These are phyloP conservation scores for Phytophthora fragariaefolia DNA, from an alignment of 352 stramenopile genomes.

Conservation along the genomic window DNA sequence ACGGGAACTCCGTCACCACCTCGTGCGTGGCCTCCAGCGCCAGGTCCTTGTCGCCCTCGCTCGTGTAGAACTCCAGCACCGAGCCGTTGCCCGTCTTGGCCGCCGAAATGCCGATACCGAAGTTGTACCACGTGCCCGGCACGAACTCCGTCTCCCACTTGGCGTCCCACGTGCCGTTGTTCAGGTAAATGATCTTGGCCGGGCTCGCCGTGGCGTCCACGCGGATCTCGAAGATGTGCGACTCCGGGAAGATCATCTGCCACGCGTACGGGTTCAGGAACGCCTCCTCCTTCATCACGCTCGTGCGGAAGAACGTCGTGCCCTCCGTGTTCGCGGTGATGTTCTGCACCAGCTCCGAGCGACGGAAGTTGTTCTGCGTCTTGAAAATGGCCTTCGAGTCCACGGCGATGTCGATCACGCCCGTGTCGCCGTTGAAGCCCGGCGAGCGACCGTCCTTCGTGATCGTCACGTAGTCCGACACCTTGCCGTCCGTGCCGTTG, in stretches of 20 bases:
- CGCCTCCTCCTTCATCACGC: constrained; percentile 52
- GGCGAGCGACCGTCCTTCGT: constrained; percentile 46
- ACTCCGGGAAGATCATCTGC: constrained; percentile 69
- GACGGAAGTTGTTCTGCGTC: constrained; percentile 55
- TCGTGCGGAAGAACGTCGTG: constrained; percentile 66
- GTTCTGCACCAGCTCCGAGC: constrained; percentile 69
- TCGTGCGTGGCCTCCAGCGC: constrained; percentile 44
- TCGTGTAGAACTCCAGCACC: constrained; percentile 59
- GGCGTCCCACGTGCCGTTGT: constrained; percentile 47
- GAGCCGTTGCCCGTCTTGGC: constrained; percentile 27
- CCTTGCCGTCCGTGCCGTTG: constrained; percentile 39
- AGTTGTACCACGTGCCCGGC: constrained; percentile 70
- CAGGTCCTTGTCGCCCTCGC: constrained; percentile 45
- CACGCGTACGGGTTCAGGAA: constrained; percentile 63
- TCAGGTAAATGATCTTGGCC: constrained; percentile 60
- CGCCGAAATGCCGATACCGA: constrained; percentile 52
- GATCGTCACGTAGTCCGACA: constrained; percentile 56
- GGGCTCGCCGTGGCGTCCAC: constrained; percentile 50
- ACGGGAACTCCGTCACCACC: constrained; percentile 30
- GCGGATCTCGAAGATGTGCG: constrained; percentile 63
- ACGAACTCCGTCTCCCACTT: constrained; percentile 61
- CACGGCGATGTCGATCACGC: constrained; percentile 57
- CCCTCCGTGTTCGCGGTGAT: constrained; percentile 37
- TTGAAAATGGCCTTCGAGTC: constrained; percentile 59
- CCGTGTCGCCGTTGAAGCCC: constrained; percentile 59